These are phyloP conservation scores for Vitis hybrid DNA, from an alignment of 177 flowering plant species.

Conservation along the genomic window DNA sequence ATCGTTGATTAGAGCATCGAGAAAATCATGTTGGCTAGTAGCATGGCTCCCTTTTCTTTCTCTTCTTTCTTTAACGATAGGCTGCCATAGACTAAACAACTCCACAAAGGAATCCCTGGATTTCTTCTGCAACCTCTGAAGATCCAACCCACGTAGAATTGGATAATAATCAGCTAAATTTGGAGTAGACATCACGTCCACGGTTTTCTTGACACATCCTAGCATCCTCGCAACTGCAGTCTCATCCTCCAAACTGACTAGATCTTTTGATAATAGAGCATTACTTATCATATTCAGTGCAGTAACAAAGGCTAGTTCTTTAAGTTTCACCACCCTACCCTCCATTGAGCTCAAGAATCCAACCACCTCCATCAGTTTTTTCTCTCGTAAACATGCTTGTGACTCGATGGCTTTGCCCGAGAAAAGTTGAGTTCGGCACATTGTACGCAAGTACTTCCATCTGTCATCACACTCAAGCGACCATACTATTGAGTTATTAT, in stretches of 20 bases:
- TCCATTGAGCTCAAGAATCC: slow-evolving; percentile 1
- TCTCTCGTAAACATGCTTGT: slow-evolving; percentile 7
- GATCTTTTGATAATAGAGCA: slow-evolving; percentile 7
- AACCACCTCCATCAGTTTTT: slow-evolving; percentile 11
- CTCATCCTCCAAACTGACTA: slow-evolving; percentile 10
- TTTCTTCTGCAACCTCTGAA: slow-evolving; percentile 14
- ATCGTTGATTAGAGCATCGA: neutral
- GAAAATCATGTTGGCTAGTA: neutral
- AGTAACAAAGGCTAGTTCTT: slow-evolving; percentile 5
- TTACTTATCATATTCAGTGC: slow-evolving; percentile 5
- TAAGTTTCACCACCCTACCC: slow-evolving; percentile 11
- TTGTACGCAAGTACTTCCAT: slow-evolving; percentile 6
- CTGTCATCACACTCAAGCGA: neutral
- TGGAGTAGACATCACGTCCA: neutral
- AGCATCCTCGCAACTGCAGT: neutral
- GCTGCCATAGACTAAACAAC: neutral
- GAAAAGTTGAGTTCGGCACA: slow-evolving; percentile 3
- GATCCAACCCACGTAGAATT: slow-evolving; percentile 8
- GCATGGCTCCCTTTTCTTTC: too few species aligned
- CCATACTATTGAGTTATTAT: neutral
- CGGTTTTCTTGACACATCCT: neutral
- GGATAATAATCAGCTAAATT: slow-evolving; percentile 14
- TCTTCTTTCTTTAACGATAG: slow-evolving; percentile 7
- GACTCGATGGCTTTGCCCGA: slow-evolving; percentile 7
- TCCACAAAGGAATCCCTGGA: neutral